phyloP scores from a whole-genome alignment of 2,329 filamentous ascomycete genomes.

The Fusarium mundagurra region DNA sequence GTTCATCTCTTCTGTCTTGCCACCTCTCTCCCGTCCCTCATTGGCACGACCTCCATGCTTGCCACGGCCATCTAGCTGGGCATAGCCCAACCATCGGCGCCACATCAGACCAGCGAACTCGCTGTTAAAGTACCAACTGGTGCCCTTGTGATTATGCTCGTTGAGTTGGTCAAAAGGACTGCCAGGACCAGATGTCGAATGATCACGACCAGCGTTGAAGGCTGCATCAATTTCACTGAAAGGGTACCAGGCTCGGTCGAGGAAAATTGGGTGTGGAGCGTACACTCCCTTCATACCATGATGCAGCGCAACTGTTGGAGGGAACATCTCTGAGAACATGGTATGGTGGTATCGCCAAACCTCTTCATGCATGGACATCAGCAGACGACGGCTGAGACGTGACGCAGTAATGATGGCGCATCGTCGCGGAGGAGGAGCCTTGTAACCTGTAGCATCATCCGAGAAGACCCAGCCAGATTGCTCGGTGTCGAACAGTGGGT shows the following conservation, averaged over 20 bases:
- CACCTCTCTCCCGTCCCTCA: conserved; percentile 59
- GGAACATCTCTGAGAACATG: conserved; percentile 86
- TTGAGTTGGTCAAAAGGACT: conserved; percentile 74
- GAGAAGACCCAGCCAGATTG: conserved; percentile 78
- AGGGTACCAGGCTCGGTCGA: conserved; percentile 79
- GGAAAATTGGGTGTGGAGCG: conserved; percentile 82
- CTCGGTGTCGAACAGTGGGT: conserved; percentile 78
- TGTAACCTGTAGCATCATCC: conserved; percentile 76
- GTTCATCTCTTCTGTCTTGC: conserved; percentile 60
- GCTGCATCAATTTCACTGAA: conserved; percentile 73
- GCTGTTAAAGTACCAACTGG: conserved; percentile 86
- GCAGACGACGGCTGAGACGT: conserved; percentile 72
- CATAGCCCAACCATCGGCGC: conserved; percentile 77
- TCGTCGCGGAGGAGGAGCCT: conserved; percentile 71
- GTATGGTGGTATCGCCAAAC: conserved; percentile 72
- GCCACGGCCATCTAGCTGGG: conserved; percentile 62
- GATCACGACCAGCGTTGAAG: conserved; percentile 80
- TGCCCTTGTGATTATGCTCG: conserved; percentile 85
- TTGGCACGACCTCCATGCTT: conserved; percentile 60
- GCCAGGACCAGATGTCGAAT: conserved; percentile 70
- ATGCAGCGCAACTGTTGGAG: conserved; percentile 74
- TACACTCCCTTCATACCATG: conserved; percentile 83
- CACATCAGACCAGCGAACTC: conserved; percentile 82
- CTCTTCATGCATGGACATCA: conserved; percentile 79
- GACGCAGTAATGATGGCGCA: conserved; percentile 77